These are phyloP conservation scores for Circinella umbellata DNA, from an alignment of 371 early-diverging fungal species.

Conservation along the genomic window DNA sequence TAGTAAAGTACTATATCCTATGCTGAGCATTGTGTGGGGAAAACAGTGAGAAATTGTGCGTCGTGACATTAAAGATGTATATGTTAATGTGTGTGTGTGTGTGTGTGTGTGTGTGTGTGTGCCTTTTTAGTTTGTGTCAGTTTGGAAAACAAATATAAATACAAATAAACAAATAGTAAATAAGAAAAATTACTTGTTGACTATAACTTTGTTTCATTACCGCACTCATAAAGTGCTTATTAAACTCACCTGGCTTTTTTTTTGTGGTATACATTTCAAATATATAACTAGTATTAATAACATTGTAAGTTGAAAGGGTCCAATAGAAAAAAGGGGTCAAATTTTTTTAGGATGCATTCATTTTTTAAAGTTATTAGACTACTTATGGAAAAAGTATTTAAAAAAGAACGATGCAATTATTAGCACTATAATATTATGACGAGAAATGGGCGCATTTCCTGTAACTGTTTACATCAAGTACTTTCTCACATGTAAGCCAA, in stretches of 20 bases:
- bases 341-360: too few species aligned
- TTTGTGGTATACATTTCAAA: too few species aligned
- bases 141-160: neutral
- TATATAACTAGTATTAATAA: too few species aligned
- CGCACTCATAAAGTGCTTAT: neutral
- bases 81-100: neutral
- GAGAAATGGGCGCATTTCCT: constrained; percentile 3
- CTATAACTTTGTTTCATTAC: neutral
- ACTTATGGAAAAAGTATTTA: neutral
- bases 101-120: neutral
- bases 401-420: constrained; percentile 1
- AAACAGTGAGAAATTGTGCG: neutral
- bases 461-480: constrained; percentile 2
- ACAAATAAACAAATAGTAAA: neutral
- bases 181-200: neutral
- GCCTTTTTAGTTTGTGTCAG: neutral
- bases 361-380: neutral
- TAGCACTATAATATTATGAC: neutral
- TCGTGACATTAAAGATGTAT: neutral
- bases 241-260: too few species aligned
- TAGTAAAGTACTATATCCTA: too few species aligned
- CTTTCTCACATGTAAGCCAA: neutral
- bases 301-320: too few species aligned
- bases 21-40: too few species aligned
- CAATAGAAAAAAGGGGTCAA: too few species aligned